A percentile compares a stretch with the other conserved stretches of the same genome.
Conservation (phyloP, 1,284 basidiomycete genomes). For the Sanghuangporus baumii region DNA sequence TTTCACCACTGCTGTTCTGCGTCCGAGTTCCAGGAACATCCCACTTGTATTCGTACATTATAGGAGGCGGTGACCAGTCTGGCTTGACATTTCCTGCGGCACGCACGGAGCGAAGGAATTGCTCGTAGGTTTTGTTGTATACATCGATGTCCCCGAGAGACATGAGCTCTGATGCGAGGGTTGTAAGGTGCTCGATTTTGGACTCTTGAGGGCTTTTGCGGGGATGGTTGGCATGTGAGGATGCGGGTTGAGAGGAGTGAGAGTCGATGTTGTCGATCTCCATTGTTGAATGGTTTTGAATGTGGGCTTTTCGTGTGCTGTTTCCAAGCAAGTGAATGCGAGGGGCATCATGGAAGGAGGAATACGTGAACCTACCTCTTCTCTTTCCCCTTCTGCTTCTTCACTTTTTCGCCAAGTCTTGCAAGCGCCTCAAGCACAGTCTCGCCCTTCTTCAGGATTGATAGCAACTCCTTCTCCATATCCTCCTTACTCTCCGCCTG, state of each 20-base stretch:
- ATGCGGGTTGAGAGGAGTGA: conserved; percentile 21
- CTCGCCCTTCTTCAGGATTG: conserved; percentile 82
- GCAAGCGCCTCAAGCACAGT: conserved; percentile 88
- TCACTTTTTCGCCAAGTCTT: conserved; percentile 71
- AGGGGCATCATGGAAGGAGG: neutral
- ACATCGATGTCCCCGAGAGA: conserved; percentile 78
- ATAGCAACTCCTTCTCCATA: conserved; percentile 65
- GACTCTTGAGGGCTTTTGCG: conserved; percentile 30
- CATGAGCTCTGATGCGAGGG: conserved; percentile 79
- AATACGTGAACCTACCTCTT: conserved; percentile 30
- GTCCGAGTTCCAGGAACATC: conserved; percentile 42
- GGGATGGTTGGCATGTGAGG: conserved; percentile 20
- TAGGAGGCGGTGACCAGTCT: conserved; percentile 70
- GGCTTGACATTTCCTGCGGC: conserved; percentile 61
- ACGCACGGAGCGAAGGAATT: conserved; percentile 69
- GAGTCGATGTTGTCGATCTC: conserved; percentile 13
- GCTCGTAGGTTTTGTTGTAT: conserved; percentile 79
- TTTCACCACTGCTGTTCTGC: conserved; percentile 29
- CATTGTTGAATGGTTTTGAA: neutral
- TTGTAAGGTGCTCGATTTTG: conserved; percentile 73
- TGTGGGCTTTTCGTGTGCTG: conserved; percentile 23
- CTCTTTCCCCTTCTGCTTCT: conserved; percentile 46
- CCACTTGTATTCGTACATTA: conserved; percentile 79
- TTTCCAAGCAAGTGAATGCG: neutral
- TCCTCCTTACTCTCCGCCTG: conserved; percentile 55